These are phyloP conservation scores for Macrocybe sp. DNA, from an alignment of 1,284 basidiomycete genomes.

Conservation along the genomic window DNA sequence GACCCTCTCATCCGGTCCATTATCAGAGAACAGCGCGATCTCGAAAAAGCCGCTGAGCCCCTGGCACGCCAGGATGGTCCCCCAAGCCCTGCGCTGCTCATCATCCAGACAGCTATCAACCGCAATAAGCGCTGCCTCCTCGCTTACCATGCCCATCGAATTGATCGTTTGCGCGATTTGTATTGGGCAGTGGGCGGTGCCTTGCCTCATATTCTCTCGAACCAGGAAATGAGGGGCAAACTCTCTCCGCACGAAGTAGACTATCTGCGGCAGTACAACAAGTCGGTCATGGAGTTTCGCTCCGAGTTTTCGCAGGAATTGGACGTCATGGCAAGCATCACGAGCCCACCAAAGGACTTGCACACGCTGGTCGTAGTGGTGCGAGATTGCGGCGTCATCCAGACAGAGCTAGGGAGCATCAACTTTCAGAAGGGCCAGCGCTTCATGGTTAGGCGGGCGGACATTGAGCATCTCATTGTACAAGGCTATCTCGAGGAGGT, in stretches of 20 bases:
- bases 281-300: conserved; percentile 79
- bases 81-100: conserved; percentile 68
- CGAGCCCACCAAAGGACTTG: conserved; percentile 75
- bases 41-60: conserved; percentile 59
- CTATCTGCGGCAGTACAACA: conserved; percentile 81
- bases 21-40: conserved; percentile 88
- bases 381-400: conserved; percentile 83
- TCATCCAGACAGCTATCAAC: conserved; percentile 84
- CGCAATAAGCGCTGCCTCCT: conserved; percentile 93
- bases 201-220: conserved; percentile 78
- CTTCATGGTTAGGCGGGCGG: conserved; percentile 79
- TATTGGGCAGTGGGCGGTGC: conserved; percentile 96
- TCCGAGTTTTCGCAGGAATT: conserved; percentile 83
- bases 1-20: conserved; percentile 82
- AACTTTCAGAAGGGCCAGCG: conserved; percentile 87
- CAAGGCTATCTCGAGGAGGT: conserved; percentile 86
- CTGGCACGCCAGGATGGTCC: conserved; percentile 33
- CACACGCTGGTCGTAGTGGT: conserved; percentile 77
- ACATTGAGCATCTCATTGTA: conserved; percentile 89
- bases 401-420: conserved; percentile 84
- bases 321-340: conserved; percentile 78
- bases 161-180: conserved; percentile 78
- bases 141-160: conserved; percentile 84
- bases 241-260: conserved; percentile 90
- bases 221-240: conserved; percentile 70